Conservation (phyloP, 352 stramenopile species). For the Saprolegnia diclina region DNA sequence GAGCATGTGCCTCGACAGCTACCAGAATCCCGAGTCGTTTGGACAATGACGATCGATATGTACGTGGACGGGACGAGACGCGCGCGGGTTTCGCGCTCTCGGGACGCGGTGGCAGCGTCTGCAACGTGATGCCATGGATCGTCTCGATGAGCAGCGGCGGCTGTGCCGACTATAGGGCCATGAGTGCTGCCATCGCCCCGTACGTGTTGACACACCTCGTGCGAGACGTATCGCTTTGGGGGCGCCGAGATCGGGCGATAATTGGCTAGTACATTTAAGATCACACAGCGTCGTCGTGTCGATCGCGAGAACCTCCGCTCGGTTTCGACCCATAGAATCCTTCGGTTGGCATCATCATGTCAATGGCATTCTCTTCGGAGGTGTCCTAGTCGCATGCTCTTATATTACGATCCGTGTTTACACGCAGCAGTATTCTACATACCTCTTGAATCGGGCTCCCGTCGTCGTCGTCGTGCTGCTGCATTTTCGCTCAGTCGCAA, state of each 20-base stretch:
- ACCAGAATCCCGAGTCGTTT: not conserved
- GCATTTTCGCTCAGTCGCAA: too few species aligned
- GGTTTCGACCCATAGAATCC: too few species aligned
- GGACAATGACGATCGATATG: not conserved
- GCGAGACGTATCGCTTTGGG: not conserved
- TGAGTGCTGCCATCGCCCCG: not conserved
- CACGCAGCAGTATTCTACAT: too few species aligned
- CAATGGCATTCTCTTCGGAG: too few species aligned
- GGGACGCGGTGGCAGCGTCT: not conserved
- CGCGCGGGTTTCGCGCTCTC: not conserved
- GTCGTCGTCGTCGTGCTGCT: too few species aligned
- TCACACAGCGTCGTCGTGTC: too few species aligned
- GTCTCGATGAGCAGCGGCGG: not conserved
- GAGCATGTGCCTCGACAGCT: not conserved
- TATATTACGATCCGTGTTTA: too few species aligned
- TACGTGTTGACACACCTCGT: not conserved
- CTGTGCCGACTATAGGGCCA: not conserved
- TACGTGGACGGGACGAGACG: not conserved
- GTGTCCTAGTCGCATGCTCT: too few species aligned
- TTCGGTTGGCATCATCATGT: too few species aligned
- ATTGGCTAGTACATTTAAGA: not conserved
- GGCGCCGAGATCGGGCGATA: not conserved
- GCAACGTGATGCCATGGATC: not conserved
- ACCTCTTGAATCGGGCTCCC: too few species aligned
- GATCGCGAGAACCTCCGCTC: too few species aligned